These are phyloP conservation scores for Cyberlindnera mississippiensis DNA, from an alignment of 805 yeast genomes.

Conservation along the genomic window DNA sequence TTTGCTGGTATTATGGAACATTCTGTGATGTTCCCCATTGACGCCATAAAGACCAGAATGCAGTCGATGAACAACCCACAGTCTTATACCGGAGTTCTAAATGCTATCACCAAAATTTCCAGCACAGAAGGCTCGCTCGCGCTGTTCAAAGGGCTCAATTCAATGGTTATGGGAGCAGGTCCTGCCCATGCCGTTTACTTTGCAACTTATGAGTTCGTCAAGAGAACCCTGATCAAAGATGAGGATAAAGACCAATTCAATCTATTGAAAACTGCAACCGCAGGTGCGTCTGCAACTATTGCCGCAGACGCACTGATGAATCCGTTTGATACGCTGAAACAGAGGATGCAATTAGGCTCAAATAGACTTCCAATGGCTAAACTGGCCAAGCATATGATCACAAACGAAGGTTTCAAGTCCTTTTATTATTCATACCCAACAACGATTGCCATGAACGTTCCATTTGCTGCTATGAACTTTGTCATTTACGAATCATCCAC, in stretches of 20 bases:
- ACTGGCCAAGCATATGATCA: constrained; percentile 46
- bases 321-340: constrained; percentile 93
- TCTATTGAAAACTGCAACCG: constrained; percentile 77
- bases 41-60: constrained; percentile 94
- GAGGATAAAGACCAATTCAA: constrained; percentile 43
- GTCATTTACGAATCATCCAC: constrained; percentile 86
- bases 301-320: constrained; percentile 95
- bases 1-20: constrained; percentile 99
- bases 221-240: constrained; percentile 32
- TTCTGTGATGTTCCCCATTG: constrained; percentile 94
- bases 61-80: constrained; percentile 39
- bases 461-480: constrained; percentile 92
- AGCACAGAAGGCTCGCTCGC: constrained; percentile 85
- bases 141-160: constrained; percentile 90
- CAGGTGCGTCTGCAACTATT: constrained; percentile 91
- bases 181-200: constrained; percentile 98
- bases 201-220: constrained; percentile 83
- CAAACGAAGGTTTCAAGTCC: constrained; percentile 66
- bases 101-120: constrained; percentile 70
- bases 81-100: constrained; percentile 44
- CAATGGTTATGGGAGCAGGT: constrained; percentile 95
- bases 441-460: constrained; percentile 85
- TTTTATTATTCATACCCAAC: constrained; percentile 94
- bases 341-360: constrained; percentile 74
- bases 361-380: constrained; percentile 25